phyloP scores from a whole-genome alignment of 306 rosid genomes.

The Sicyos edulis region DNA sequence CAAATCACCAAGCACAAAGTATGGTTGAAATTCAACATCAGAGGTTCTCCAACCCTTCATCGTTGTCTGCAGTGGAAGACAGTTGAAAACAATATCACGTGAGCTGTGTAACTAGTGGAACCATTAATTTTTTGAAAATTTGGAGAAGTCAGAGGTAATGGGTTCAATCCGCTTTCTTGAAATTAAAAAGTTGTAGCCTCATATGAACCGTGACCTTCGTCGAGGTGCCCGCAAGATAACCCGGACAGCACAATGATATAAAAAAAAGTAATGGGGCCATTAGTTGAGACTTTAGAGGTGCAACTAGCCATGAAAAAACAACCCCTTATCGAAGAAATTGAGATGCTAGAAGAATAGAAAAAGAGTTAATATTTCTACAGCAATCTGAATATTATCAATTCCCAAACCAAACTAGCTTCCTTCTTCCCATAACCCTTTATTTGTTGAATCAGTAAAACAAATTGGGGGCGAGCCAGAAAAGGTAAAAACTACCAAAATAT shows the following conservation, averaged over 20 bases:
- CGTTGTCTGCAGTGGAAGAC: slow-evolving; percentile 47
- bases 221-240: too few relatives aligned
- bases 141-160: too few relatives aligned
- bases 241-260: too few relatives aligned
- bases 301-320: background rate
- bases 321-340: slow-evolving; percentile 7
- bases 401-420: background rate
- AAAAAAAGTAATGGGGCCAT: too few relatives aligned
- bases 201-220: too few relatives aligned
- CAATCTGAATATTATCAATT: background rate
- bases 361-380: background rate
- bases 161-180: too few relatives aligned
- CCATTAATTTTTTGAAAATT: too few relatives aligned
- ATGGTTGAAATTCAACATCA: slow-evolving; percentile 54
- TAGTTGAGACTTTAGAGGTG: background rate
- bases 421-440: background rate
- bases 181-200: too few relatives aligned
- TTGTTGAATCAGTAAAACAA: background rate
- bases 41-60: slow-evolving; percentile 39
- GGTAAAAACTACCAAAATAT: background rate
- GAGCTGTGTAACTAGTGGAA: background rate
- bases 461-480: background rate
- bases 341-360: background rate
- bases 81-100: background rate
- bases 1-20: slow-evolving; percentile 67